A percentile compares a stretch with the other conserved stretches of the same genome.
Conservation (phyloP, 2,329 filamentous ascomycete species). For the Parastagonospora nodorum region DNA sequence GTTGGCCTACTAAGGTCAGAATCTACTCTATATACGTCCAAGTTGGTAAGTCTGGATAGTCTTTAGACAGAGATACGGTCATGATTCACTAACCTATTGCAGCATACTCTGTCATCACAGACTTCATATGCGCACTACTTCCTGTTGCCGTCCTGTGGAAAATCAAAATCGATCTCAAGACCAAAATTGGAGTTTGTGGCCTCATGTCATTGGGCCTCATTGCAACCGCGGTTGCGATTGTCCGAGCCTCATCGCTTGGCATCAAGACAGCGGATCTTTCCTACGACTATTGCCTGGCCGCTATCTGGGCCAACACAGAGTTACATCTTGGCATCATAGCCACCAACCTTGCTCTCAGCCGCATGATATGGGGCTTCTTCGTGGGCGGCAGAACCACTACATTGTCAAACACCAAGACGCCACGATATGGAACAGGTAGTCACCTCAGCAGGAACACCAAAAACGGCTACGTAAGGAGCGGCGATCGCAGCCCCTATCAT, state of each 20-base stretch:
- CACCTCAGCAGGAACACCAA: constrained; percentile 5
- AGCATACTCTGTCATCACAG: constrained; percentile 31
- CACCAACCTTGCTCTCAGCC: constrained; percentile 26
- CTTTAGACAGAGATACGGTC: not conserved
- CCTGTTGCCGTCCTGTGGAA: constrained; percentile 31
- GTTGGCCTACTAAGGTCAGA: constrained; percentile 29
- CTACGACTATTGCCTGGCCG: constrained; percentile 30
- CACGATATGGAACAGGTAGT: constrained; percentile 7
- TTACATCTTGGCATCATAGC: constrained; percentile 34
- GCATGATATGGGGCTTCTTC: constrained; percentile 15
- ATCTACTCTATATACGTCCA: constrained; percentile 36
- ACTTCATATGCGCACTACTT: constrained; percentile 30
- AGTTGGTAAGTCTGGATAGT: constrained; percentile 21
- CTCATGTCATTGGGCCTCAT: constrained; percentile 32
- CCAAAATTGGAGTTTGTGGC: constrained; percentile 29
- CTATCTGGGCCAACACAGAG: constrained; percentile 33
- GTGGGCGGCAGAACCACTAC: not conserved
- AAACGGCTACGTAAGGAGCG: constrained; percentile 7
- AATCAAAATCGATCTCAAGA: constrained; percentile 20
- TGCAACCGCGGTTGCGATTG: constrained; percentile 22
- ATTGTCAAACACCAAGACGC: constrained; percentile 1
- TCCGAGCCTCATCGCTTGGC: constrained; percentile 27
- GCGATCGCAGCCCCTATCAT: constrained; percentile 1
- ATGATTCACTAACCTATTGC: not conserved
- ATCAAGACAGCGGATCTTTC: constrained; percentile 26